Base-by-base conservation (phyloP, 2,329 filamentous ascomycete genomes). In the Aspergillus nomiae region DNA sequence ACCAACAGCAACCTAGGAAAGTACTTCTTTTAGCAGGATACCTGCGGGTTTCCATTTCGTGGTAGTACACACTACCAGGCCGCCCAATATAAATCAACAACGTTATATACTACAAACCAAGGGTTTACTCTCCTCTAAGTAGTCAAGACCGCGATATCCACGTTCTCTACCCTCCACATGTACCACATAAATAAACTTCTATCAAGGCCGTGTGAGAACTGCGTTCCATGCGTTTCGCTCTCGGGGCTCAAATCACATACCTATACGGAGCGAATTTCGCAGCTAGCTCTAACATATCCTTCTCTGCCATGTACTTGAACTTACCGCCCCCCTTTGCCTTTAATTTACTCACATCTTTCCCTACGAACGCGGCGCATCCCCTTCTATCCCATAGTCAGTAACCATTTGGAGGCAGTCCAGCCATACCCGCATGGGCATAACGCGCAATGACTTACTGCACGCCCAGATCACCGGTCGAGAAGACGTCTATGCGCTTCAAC, bases 171-270 rank as follows among this genome's bases (percentile, higher is more conserved):
- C 63, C 90, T 84, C 94, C 94, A 97, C 91, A 97, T 96, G 76
- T 96, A 96, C 94, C 94, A 97, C 94, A 97, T 97, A 73, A 97
- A 97, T 50, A 97, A 76, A 71, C 90, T 95, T 73, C 94, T 89
- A 61, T 51, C 3, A 11, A 32, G n/a, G 36, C 2, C 4, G 53
- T 51, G 65, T 74, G 51, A 75, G 68, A 61, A 66, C n/a, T 11
- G 24, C 32, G 24, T 38, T 55, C 32, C n/a, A 38, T 38, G 14
- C 16, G 14, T 16, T 21, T 16, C 11, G 36, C n/a, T 24, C 38
- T 19, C 21, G 21, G 34, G 32, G n/a, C 14, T 28, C 16, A 16
- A 2, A 7, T 26, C 1, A 80, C 80, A 72, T 78, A 88, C 86
- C 88, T 84, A 78, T 96, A 98, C 4, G 94, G 95, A 62, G 86